Base-by-base conservation (phyloP, 208 protist genomes). In the Trypanosoma mega region DNA sequence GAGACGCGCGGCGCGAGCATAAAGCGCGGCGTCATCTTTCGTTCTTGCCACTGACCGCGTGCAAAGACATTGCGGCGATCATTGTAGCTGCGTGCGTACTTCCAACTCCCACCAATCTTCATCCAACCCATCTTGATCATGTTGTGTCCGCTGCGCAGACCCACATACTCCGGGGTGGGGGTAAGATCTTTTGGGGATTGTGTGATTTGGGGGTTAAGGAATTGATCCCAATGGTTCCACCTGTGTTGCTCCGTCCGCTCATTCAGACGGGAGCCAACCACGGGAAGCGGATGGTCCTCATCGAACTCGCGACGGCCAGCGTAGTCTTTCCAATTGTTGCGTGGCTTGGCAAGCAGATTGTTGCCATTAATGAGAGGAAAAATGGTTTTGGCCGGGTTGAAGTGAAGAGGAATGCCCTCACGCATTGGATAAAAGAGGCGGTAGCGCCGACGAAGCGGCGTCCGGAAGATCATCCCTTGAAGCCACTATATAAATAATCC, bases 81-180 rank as follows among this genome's bases (percentile, higher is more conserved):
- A 60, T 96, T 96, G 74, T 90, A 92, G 43, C 76, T 74, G 20
- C 85, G 78, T 7, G 85, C 61, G 62, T 93, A 94, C 72, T 87
- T 90, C 85, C 86, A 94, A 65, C 85, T 93, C 12, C 85, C 83
- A 31, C 90, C 90, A 34, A 94, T 92, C 70, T 93, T 92, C 81
- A 93, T 91, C 90, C 90, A 96, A 21, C 90, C 90, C 79, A 96
- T 87, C 48, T 83, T 88, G 57, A 87, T 90, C 54, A 96, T 73
- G 60, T 91, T 90, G 63, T 94, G 82, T 0, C 90, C 90, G 50
- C 72, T 82, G 31, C 90, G 86, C 6, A 75, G 77, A 16, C 90
- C 90, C 16, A 96, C 85, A 63, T 91, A 96, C 63, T 96, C 84
- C 20, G 82, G 80, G 9, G 85, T 82, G 36, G 82, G 72, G 5